Base-by-base conservation (phyloP, 2,329 filamentous ascomycete genomes). In the Eutypa lata region DNA sequence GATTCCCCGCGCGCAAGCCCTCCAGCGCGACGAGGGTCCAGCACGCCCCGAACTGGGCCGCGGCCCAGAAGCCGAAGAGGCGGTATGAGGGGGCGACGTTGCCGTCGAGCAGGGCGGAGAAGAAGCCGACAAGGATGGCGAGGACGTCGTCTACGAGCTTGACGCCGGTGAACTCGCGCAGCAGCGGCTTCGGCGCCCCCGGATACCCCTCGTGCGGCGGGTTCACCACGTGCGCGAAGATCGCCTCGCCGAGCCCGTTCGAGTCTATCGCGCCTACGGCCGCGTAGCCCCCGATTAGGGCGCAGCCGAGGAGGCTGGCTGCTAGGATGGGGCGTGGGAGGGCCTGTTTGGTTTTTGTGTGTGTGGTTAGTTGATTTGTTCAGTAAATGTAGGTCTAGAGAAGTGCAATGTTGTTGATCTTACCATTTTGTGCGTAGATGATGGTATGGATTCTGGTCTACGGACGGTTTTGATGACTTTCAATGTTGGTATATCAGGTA, bases 11-110 rank as follows among this genome's bases (percentile, higher is more conserved):
- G 18, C 59, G 52, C 37, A 56, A 18, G 5, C 59, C 59, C 55
- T 63, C 59, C 11, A 62, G 40, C 6, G 38, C 46, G 18, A 63
- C 7, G 2, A 63, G 49, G 8, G 37, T 24, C 57, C 55, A 59
- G 16, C 54, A 57, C 5, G 54, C 56, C 11, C 48, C 49, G 35
- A 58, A 50, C 13, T 61, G 54, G 2, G 49, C 38, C 46, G 58
- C 49, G n/a, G 3, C 22, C 42, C 42, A 45, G 42, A 45, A 2
- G 1, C 21, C 5, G 42, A 45, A 45, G 21, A 45, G 3, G 42
- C 42, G 42, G 42, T 2, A 16, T 21, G 24, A 10, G 21, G 42
- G 42, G 11, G 42, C 42, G 21, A 45, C 22, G 42, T 45, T 21
- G 42, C 42, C 42, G 22, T 26, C 42, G 42, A 45, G 16, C n/a